These are phyloP conservation scores for Phytopythium sindhum DNA, from an alignment of 352 stramenopile species.

Conservation along the genomic window DNA sequence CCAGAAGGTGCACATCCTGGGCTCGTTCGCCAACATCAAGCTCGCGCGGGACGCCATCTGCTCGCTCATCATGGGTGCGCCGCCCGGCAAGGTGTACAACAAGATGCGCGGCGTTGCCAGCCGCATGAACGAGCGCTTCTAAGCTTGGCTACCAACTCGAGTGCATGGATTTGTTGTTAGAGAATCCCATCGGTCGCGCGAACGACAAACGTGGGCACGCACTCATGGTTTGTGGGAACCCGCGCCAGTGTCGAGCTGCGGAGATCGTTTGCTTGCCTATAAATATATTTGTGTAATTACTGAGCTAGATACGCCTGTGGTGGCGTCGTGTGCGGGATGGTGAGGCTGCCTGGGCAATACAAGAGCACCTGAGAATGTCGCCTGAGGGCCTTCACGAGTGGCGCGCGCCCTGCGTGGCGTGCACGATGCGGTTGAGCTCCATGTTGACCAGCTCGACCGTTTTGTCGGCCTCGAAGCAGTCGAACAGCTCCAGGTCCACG, in stretches of 20 bases:
- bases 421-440: slow-evolving; percentile 71
- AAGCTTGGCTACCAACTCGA: slow-evolving; percentile 22
- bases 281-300: slow-evolving; percentile 60
- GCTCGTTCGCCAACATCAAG: slow-evolving; percentile 98
- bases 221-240: too few species aligned
- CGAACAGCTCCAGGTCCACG: slow-evolving; percentile 71
- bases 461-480: slow-evolving; percentile 78
- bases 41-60: slow-evolving; percentile 92
- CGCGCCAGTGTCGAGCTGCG: too few species aligned
- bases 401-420: slow-evolving; percentile 32
- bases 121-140: slow-evolving; percentile 97
- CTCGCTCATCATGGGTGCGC: slow-evolving; percentile 94
- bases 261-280: slow-evolving; percentile 21
- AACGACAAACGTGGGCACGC: background rate
- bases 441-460: slow-evolving; percentile 67
- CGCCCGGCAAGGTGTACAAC: slow-evolving; percentile 99
- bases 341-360: background rate
- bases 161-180: background rate
- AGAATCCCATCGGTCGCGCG: background rate
- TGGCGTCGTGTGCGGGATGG: background rate
- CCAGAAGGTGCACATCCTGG: slow-evolving; percentile 98
- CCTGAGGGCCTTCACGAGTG: slow-evolving; percentile 17
- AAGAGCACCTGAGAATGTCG: background rate
- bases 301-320: background rate
- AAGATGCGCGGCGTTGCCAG: slow-evolving; percentile 99